Conservation (phyloP, 805 yeast genomes). For the Metschnikowia aberdeeniae region DNA sequence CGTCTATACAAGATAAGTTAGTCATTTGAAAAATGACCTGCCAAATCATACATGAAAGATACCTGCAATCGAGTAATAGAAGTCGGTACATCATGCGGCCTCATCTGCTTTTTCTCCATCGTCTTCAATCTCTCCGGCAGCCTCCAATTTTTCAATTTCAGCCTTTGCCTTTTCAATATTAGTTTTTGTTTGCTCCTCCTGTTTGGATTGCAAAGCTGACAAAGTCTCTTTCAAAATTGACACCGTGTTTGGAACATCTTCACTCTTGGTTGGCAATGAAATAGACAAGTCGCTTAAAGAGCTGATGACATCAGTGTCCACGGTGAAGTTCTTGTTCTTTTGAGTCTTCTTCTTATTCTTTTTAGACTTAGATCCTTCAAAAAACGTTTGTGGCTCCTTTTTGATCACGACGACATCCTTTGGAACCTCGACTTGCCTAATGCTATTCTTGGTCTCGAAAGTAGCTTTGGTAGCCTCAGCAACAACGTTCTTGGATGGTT, state of each 20-base stretch:
- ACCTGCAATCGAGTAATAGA: background rate
- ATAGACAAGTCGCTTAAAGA: constrained; percentile 72
- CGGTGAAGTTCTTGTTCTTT: constrained; percentile 55
- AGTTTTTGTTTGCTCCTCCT: constrained; percentile 75
- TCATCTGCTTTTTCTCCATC: constrained; percentile 27
- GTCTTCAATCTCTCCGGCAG: constrained; percentile 32
- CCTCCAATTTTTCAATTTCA: constrained; percentile 66
- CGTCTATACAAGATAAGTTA: background rate
- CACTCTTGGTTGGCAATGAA: constrained; percentile 71
- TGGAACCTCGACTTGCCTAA: constrained; percentile 58
- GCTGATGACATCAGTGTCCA: constrained; percentile 77
- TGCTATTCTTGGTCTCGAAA: constrained; percentile 20
- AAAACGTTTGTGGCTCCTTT: constrained; percentile 57
- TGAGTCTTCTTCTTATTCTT: constrained; percentile 45
- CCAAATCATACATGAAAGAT: background rate
- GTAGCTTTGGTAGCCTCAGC: constrained; percentile 24
- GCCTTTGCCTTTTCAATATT: constrained; percentile 74
- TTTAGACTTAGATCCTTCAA: constrained; percentile 45
- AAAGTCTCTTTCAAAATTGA: constrained; percentile 70
- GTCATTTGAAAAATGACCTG: background rate
- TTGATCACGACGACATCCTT: constrained; percentile 59
- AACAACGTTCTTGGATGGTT: constrained; percentile 39
- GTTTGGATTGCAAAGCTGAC: constrained; percentile 61
- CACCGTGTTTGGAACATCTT: constrained; percentile 63
- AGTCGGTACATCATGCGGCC: background rate